A percentile compares a stretch with the other conserved stretches of the same genome.
Evolutionary conservation across 2,329 filamentous ascomycete species (phyloP).

Genomic region (Xylariaceae sp.): DNA sequence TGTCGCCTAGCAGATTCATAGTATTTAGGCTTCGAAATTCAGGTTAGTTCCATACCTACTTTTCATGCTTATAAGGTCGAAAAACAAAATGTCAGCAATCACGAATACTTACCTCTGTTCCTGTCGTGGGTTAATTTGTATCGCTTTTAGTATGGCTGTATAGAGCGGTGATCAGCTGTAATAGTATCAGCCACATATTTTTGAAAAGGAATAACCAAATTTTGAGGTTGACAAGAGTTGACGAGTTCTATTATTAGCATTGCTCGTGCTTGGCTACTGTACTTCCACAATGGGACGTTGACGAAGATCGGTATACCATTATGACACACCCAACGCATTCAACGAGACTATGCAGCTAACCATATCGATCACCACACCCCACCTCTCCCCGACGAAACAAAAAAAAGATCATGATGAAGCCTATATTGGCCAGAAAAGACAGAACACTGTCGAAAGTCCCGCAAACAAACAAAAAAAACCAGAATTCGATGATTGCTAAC

Average conservation of each 20-base stretch:
- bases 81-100: not conserved
- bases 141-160: too few relatives aligned
- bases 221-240: not conserved
- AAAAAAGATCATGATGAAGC: too few relatives aligned
- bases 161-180: not conserved
- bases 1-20: not conserved
- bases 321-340: too few relatives aligned
- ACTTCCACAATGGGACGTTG: too few relatives aligned
- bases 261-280: too few relatives aligned
- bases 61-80: not conserved
- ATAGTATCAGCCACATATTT: not conserved
- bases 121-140: too few relatives aligned
- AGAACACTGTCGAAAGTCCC: too few relatives aligned
- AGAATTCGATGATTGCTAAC: too few relatives aligned
- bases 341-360: not conserved
- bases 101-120: not conserved
- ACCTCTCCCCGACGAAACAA: too few relatives aligned
- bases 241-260: constrained; percentile 17
- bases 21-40: not conserved
- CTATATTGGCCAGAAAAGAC: too few relatives aligned
- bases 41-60: not conserved
- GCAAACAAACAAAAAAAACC: too few relatives aligned
- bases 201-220: not conserved
- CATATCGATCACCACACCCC: not conserved
- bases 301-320: too few relatives aligned